These are phyloP conservation scores for Beauveria medogensis DNA, from an alignment of 2,329 filamentous ascomycete species.

Conservation along the genomic window DNA sequence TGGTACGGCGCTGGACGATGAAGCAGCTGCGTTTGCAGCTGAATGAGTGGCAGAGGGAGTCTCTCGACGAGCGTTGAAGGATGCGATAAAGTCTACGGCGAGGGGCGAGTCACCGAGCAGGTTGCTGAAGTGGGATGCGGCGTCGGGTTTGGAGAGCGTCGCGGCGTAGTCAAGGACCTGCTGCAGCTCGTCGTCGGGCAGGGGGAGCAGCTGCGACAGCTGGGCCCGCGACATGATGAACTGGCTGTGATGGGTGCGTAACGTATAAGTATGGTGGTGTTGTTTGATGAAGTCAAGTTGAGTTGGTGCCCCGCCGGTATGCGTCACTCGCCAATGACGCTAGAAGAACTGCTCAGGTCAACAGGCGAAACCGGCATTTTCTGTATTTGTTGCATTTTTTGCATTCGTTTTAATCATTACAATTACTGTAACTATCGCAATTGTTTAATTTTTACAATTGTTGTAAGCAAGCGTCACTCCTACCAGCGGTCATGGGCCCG, in stretches of 20 bases:
- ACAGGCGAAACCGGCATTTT: neutral
- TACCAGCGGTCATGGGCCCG: no score
- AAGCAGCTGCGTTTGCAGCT: slow-evolving; percentile 17
- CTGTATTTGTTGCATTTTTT: no score
- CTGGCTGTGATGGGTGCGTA: neutral
- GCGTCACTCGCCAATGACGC: slow-evolving; percentile 6
- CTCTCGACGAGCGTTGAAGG: slow-evolving; percentile 63
- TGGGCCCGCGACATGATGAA: slow-evolving; percentile 52
- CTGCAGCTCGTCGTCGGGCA: slow-evolving; percentile 76
- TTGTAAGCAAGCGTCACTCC: neutral
- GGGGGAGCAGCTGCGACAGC: slow-evolving; percentile 69
- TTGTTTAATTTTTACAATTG: no score
- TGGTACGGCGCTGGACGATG: slow-evolving; percentile 31
- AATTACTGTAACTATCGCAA: no score
- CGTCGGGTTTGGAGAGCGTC: slow-evolving; percentile 66
- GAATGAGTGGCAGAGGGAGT: slow-evolving; percentile 22
- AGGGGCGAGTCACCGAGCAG: slow-evolving; percentile 80
- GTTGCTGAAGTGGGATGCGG: slow-evolving; percentile 78
- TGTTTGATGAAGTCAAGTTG: neutral
- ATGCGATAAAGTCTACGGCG: slow-evolving; percentile 67
- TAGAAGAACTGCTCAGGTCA: neutral
- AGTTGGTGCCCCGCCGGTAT: neutral
- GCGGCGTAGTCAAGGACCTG: slow-evolving; percentile 78
- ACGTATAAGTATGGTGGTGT: neutral
- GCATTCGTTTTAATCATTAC: no score